These are phyloP conservation scores for Millerozyma acaciae DNA, from an alignment of 805 yeast genomes.

Conservation along the genomic window DNA sequence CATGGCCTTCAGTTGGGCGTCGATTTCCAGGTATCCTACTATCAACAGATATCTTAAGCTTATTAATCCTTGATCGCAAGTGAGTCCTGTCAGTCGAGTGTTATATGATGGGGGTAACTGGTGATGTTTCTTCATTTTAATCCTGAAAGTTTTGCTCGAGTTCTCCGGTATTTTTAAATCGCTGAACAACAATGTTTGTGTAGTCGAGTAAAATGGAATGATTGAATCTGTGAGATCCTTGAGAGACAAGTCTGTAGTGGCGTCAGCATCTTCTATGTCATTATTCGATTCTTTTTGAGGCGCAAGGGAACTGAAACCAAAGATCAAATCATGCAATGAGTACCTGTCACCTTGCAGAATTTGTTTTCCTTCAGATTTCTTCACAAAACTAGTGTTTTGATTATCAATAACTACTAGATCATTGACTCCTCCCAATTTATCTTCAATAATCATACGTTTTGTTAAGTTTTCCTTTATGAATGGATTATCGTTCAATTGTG, in stretches of 20 bases:
- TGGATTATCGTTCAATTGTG: slow-evolving; percentile 18
- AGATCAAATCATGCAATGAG: slow-evolving; percentile 34
- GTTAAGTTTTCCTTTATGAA: slow-evolving; percentile 17
- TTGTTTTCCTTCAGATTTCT: slow-evolving; percentile 7
- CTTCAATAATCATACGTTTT: slow-evolving; percentile 24
- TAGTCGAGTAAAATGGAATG: slow-evolving; percentile 38
- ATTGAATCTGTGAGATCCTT: slow-evolving; percentile 28
- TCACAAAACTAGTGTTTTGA: not conserved
- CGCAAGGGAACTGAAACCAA: slow-evolving; percentile 20
- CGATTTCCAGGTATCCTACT: slow-evolving; percentile 26
- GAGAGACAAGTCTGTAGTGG: slow-evolving; percentile 11
- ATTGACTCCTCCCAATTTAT: slow-evolving; percentile 34
- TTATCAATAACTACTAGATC: slow-evolving; percentile 24
- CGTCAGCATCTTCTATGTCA: slow-evolving; percentile 2
- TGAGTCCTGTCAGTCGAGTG: slow-evolving; percentile 36
- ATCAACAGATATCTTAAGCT: slow-evolving; percentile 35
- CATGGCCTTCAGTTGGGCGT: slow-evolving; percentile 8
- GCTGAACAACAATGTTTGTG: slow-evolving; percentile 36
- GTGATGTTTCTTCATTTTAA: slow-evolving; percentile 18
- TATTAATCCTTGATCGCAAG: slow-evolving; percentile 36
- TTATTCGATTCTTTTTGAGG: slow-evolving; percentile 6
- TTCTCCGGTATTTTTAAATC: slow-evolving; percentile 21
- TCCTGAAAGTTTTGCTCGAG: slow-evolving; percentile 14
- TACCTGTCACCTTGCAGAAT: slow-evolving; percentile 18
- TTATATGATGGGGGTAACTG: slow-evolving; percentile 40